Base-by-base conservation (phyloP, 192 early-diverging fungal genomes). In the Pilaira anomala region DNA sequence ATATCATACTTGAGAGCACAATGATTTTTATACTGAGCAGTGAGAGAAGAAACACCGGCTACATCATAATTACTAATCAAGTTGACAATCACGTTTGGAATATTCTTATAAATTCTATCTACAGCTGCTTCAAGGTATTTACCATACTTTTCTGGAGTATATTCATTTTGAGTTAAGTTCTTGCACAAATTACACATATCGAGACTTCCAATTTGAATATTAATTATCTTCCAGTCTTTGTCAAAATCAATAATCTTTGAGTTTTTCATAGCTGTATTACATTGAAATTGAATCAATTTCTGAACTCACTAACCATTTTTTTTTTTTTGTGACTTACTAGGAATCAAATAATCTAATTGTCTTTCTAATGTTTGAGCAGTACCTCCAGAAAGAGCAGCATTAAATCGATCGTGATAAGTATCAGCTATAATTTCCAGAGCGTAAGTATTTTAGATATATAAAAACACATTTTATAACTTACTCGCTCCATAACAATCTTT, bases 181-280 rank as follows among this genome's bases (percentile, higher is more conserved):
- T 7, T 33, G 30, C 30, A 33, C 2, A 7, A 33, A 2, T 39
- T 51, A 40, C 64, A 65, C 44, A 46, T 40, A 65, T 65, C 64
- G 9, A 57, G 56, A 11, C 64, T 65, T 16, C 64, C 64, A 8
- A 65, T 65, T 48, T 65, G 64, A 45, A 45, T 45, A 45, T 45
- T 45, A n/a, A 45, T 45, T 12, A 45, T 45, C 12, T 45, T 45
- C 42, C 42, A 45, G 12, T 45, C 42, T 2, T 45, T 45, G 3
- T 45, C 42, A 45, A 16, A 45, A 16, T 45, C 42, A 12, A 12
- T 16, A 12, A 2, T n/a, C 3, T 3, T 45, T 12, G 12, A 7
- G 12, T 16, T 16, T n/a, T 45, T 45, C 42, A 45, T 45, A n/a
- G 42, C 42, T 45, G 12, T 7, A 45, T 7, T 7, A 45, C n/a